Base-by-base conservation (phyloP, 129 eudicot genomes). In the sunflower (Helianthus annuus) region DNA sequence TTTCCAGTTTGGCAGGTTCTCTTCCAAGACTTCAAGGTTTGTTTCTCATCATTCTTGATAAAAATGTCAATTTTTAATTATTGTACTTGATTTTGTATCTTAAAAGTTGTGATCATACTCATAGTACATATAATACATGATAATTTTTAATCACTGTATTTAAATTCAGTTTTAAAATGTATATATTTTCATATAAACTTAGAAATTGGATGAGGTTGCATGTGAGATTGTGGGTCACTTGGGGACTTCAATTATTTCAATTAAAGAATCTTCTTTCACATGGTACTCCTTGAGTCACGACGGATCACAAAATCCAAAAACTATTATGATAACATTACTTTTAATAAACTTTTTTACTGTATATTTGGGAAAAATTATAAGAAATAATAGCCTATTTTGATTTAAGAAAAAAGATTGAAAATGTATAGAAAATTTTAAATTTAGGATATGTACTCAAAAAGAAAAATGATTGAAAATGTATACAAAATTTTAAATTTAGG, bases 21-120 rank as follows among this genome's bases (percentile, higher is more conserved):
- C 77, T 71, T 71, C 82, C 73, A 57, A 71, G 3, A 34, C 45
- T 71, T 60, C 40, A 53, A 78, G 82, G 82, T 76, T 66, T 66
- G 73, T 75, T 55, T 56, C 59, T 66, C 16, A 42, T 42, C 40
- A 38, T 63, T 57, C 5, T 38, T 36, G 42, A n/a, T 40, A 59
- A 29, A 34, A 0, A 13, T 59, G 65, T 32, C 32, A 11, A 32
- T 12, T 13, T 13, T 4, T n/a, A 62, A 16, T 14, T 16, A 8
- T 36, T 3, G 4, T 34, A 38, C 4, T 39, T 14, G 3, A 40
- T 4, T 0, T 9, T 16, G 42, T 9, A 40, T 22, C 10, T 42
- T 42, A 42, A 42, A 42, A 42, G 10, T 6, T 9, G 10, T 42
- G 46, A 42, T 9, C 46, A 42, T 40, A 7, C 9, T 40, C 45